A percentile compares a stretch with the other conserved stretches of the same genome.
These are phyloP conservation scores for Eucalyptus viminalis DNA, from an alignment of 345 rosid genomes.

Conservation along the genomic window DNA sequence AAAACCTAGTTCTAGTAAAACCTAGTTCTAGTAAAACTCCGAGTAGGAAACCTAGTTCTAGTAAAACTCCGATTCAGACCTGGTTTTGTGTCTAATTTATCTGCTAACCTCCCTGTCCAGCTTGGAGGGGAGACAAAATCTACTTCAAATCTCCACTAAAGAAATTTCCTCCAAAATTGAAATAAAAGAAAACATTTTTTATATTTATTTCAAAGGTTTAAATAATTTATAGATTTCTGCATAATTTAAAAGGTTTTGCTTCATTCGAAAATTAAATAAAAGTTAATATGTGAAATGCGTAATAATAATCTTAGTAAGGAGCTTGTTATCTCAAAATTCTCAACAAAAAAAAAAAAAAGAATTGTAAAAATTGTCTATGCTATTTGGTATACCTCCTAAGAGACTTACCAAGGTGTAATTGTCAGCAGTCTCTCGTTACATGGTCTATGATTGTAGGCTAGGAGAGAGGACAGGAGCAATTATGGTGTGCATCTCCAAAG, in stretches of 20 bases:
- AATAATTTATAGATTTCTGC: too few species aligned
- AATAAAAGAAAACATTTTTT: not conserved
- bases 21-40: not conserved
- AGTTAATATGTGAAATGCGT: not conserved
- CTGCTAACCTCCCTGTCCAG: not conserved
- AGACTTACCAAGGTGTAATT: not conserved
- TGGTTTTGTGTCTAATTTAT: not conserved
- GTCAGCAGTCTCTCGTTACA: not conserved
- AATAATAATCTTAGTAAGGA: not conserved
- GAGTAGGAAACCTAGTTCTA: not conserved
- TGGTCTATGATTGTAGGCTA: not conserved
- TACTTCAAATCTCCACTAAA: not conserved
- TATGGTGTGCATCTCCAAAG: not conserved
- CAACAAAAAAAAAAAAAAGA: too few species aligned
- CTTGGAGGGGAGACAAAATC: not conserved
- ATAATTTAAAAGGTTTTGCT: not conserved
- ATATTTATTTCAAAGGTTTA: not conserved
- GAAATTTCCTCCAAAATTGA: too few species aligned
- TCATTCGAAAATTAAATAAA: not conserved
- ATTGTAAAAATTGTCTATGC: not conserved
- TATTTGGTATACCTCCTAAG: not conserved
- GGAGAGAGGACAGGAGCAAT: not conserved
- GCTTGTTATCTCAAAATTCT: not conserved
- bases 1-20: not conserved
- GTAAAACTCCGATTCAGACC: not conserved